Evolutionary conservation across 225 moss, liverwort and hornwort genomes (phyloP), one percentile per base, ranked within the genome.

Genomic region (Neckera pumila): DNA sequence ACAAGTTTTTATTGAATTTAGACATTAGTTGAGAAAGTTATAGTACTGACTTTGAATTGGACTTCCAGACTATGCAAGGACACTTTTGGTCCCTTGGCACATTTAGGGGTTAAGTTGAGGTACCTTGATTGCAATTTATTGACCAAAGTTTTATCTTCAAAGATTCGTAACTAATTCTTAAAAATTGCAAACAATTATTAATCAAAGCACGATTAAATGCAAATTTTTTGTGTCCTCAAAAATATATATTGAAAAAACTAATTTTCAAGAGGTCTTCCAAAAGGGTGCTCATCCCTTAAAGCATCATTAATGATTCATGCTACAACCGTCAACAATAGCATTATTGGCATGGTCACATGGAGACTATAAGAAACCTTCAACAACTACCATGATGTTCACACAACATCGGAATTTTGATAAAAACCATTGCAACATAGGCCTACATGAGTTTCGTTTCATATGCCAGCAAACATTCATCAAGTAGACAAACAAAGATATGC

Each of bases 331-430:
- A 76, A 34, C 14, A 22, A 22, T 20, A 76, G 5, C 34, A 33
- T 51, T 8, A 12, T 33, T 51, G 5, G 21, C 1, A 0, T n/a
- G n/a, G n/a, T n/a, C n/a, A n/a, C n/a, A n/a, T 51, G 1, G 13
- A 75, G 8, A 12, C 33, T 13, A 47, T 11, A 49, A 2, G 11
- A 75, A 31, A 31, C 7, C 4, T 53, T 22, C 0, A 21, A 0
- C 13, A 36, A 23, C 14, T 1, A 0, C 34, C 1, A 1, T 1
- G 1, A 34, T 22, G 9, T 76, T 53, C 5, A 53, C 0, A 34
- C 0, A 76, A 53, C 3, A 34, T 53, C 0, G 0, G 3, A 76
- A 53, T 54, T 54, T 1, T 23, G 5, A 36, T 53, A 2, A 76
- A 36, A 36, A 53, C 14, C 22, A 53, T 76, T 51, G 5, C 19